These are phyloP conservation scores for Hypomontagnella monticulosa DNA, from an alignment of 495 filamentous ascomycete species.

Conservation along the genomic window DNA sequence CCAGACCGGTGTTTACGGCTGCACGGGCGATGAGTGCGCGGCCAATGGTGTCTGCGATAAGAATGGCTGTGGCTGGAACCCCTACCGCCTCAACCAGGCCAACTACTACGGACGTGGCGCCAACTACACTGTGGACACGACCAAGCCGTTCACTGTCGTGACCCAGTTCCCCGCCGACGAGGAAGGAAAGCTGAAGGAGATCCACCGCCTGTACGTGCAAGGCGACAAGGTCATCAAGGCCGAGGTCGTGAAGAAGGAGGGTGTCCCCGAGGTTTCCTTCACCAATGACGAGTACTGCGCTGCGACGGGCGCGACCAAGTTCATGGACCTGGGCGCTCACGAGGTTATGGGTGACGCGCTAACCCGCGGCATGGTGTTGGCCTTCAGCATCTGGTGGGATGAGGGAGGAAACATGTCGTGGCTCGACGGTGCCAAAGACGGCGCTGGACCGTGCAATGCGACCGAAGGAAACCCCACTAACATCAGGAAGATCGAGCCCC, in stretches of 20 bases:
- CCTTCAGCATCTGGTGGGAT: constrained; percentile 72
- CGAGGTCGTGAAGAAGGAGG: constrained; percentile 53
- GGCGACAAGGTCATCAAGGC: constrained; percentile 63
- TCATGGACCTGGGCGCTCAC: constrained; percentile 65
- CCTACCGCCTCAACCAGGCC: constrained; percentile 64
- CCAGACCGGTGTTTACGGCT: constrained; percentile 56
- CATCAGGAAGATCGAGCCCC: constrained; percentile 58
- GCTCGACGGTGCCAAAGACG: constrained; percentile 63
- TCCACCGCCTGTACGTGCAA: constrained; percentile 70
- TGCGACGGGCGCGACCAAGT: constrained; percentile 62
- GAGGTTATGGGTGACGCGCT: constrained; percentile 66
- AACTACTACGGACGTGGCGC: constrained; percentile 64
- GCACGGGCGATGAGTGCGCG: constrained; percentile 59
- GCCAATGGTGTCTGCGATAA: constrained; percentile 69
- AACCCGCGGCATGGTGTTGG: constrained; percentile 70
- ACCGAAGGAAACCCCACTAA: constrained; percentile 59
- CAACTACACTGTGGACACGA: constrained; percentile 66
- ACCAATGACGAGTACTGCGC: constrained; percentile 68
- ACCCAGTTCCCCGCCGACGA: constrained; percentile 71
- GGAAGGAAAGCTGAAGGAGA: constrained; percentile 62
- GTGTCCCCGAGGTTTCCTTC: constrained; percentile 57
- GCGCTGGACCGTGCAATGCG: constrained; percentile 67
- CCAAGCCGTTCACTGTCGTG: constrained; percentile 68
- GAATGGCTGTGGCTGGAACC: constrained; percentile 72
- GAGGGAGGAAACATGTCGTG: constrained; percentile 68